Conservation (phyloP, 352 stramenopile genomes). For the Phytophthora syringae region DNA sequence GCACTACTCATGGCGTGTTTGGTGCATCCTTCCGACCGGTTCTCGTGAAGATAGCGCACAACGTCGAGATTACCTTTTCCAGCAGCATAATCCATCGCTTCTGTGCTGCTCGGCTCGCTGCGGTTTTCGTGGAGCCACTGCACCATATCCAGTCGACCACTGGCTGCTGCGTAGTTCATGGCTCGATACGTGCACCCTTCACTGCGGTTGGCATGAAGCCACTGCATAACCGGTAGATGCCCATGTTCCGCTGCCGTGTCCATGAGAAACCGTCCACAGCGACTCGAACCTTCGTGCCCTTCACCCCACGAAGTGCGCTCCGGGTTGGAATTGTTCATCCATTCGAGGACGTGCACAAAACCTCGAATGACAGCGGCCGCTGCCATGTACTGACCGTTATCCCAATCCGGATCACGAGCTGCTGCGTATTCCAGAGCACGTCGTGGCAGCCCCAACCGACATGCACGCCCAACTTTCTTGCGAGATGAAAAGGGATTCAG, state of each 20-base stretch:
- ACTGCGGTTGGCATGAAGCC: constrained; percentile 19
- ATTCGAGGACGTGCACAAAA: constrained; percentile 22
- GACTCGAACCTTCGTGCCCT: constrained; percentile 17
- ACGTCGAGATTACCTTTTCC: constrained; percentile 17
- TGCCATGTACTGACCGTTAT: constrained; percentile 23
- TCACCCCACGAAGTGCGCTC: constrained; percentile 26
- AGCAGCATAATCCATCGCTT: constrained; percentile 28
- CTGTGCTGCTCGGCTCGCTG: constrained; percentile 12
- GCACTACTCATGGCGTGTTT: constrained; percentile 23
- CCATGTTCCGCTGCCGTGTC: constrained; percentile 21
- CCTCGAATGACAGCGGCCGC: constrained; percentile 18
- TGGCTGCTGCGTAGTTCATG: constrained; percentile 25
- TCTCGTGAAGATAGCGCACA: constrained; percentile 22
- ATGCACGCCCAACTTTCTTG: constrained; percentile 18
- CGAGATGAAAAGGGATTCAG: constrained; percentile 18
- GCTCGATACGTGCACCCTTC: constrained; percentile 24
- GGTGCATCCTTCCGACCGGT: constrained; percentile 20
- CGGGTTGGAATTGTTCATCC: constrained; percentile 22
- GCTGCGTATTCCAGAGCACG: constrained; percentile 18
- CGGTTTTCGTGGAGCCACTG: constrained; percentile 18
- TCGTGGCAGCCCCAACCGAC: constrained; percentile 10
- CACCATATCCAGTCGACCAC: constrained; percentile 19
- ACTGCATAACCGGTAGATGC: constrained; percentile 24
- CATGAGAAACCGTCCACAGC: constrained; percentile 21
- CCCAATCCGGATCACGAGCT: constrained; percentile 18